phyloP scores from a whole-genome alignment of 2,329 filamentous ascomycete genomes.

The Trematosphaeria pertusa region DNA sequence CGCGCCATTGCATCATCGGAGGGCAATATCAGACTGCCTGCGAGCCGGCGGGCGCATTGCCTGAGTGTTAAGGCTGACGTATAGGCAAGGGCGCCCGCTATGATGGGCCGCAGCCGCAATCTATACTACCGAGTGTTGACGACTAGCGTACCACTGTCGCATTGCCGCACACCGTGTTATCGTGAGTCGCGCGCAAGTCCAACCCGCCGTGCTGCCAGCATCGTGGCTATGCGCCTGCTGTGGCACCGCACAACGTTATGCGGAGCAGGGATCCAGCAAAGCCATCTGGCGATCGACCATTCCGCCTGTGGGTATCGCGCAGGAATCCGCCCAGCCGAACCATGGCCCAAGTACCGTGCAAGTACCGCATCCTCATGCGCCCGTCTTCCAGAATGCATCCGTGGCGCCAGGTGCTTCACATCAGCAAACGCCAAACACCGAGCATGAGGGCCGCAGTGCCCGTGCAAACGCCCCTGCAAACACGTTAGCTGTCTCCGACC shows the following conservation, averaged over 20 bases:
- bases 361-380: neutral
- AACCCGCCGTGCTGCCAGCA: constrained; percentile 19
- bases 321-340: constrained; percentile 1
- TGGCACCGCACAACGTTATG: constrained; percentile 25
- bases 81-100: constrained; percentile 2
- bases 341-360: constrained; percentile 4
- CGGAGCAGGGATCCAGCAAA: constrained; percentile 19
- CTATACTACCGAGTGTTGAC: constrained; percentile 11
- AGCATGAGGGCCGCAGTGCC: constrained; percentile 71
- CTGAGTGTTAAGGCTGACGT: constrained; percentile 26
- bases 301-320: constrained; percentile 11
- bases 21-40: constrained; percentile 20
- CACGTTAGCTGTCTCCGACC: constrained; percentile 30
- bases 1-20: constrained; percentile 31
- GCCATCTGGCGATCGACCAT: constrained; percentile 11
- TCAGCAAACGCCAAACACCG: constrained; percentile 71
- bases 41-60: constrained; percentile 23
- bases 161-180: constrained; percentile 20
- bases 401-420: constrained; percentile 52
- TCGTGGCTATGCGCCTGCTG: constrained; percentile 25
- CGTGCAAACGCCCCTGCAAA: constrained; percentile 66
- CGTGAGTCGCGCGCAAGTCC: too few relatives aligned
- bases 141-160: too few relatives aligned
- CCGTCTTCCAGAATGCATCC: constrained; percentile 6
- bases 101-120: constrained; percentile 18